A percentile compares a stretch with the other conserved stretches of the same genome.
Conservation (phyloP, 148 eudicot species). For the Rhododendron ovatum region DNA sequence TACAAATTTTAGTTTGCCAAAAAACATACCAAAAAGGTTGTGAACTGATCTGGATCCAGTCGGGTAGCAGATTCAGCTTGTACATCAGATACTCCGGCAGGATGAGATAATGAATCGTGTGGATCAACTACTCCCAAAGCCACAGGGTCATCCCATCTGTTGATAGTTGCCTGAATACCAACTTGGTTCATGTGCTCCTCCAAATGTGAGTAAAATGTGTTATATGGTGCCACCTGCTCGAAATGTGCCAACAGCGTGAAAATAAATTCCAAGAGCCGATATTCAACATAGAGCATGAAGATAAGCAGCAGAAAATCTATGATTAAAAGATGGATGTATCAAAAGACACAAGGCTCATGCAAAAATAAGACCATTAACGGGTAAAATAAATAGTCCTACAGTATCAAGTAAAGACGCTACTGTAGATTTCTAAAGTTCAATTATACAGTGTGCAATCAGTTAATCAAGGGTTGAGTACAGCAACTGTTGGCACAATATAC, state of each 20-base stretch:
- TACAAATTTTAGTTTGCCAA: not conserved
- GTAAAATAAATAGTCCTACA: not conserved
- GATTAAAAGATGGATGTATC: not conserved
- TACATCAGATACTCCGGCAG: conserved; percentile 88
- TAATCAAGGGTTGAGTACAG: not conserved
- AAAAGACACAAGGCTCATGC: not conserved
- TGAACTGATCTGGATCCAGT: conserved; percentile 83
- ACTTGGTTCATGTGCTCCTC: conserved; percentile 90
- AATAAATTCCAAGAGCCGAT: not conserved
- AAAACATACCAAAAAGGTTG: conserved; percentile 74
- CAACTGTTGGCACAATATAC: not conserved
- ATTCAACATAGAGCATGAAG: not conserved
- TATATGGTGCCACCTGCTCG: conserved; percentile 87
- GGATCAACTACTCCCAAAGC: conserved; percentile 90
- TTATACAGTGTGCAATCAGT: not conserved
- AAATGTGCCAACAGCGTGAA: not conserved
- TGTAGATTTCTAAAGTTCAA: not conserved
- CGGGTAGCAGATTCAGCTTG: conserved; percentile 91
- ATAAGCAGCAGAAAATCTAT: not conserved
- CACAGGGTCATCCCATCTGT: conserved; percentile 88
- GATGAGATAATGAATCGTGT: conserved; percentile 93
- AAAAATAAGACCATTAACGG: not conserved
- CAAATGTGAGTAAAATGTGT: conserved; percentile 84
- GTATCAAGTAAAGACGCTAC: not conserved
- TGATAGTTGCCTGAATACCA: conserved; percentile 70